phyloP scores from a whole-genome alignment of 768 basidiomycete species.

The Pleurotus platypus region DNA sequence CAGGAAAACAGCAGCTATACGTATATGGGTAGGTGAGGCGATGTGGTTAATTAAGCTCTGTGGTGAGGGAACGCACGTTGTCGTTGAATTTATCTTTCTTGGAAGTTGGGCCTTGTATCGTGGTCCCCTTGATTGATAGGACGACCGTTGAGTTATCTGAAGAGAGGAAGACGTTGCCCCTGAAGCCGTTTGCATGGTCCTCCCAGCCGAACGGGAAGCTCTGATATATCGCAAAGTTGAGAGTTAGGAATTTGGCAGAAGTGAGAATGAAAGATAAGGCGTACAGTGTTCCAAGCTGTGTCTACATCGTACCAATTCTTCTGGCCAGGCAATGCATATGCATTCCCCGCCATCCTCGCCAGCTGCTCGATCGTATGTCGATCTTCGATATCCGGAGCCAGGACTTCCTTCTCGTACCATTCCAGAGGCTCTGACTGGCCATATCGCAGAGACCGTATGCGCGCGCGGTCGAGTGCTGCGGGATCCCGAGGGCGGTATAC shows the following conservation, averaged over 20 bases:
- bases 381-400: conserved; percentile 78
- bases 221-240: conserved; percentile 31
- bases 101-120: conserved; percentile 79
- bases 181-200: conserved; percentile 64
- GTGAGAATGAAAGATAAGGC: conserved; percentile 6
- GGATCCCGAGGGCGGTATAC: conserved; percentile 60
- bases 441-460: conserved; percentile 45
- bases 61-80: conserved; percentile 44
- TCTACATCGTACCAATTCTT: conserved; percentile 84
- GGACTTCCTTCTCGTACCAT: conserved; percentile 68
- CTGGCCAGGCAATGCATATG: conserved; percentile 72
- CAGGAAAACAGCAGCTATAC: conserved; percentile 67
- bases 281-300: conserved; percentile 62
- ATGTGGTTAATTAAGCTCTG: neutral
- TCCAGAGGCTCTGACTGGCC: conserved; percentile 48
- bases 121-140: conserved; percentile 87
- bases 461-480: conserved; percentile 46
- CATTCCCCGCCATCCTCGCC: conserved; percentile 86
- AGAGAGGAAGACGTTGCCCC: conserved; percentile 86
- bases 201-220: conserved; percentile 84
- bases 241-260: neutral
- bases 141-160: conserved; percentile 79
- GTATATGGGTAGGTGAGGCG: neutral
- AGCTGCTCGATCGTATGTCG: conserved; percentile 77
- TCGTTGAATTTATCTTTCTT: conserved; percentile 94